phyloP scores from a whole-genome alignment of 179 eudicot genomes.

The Gypsophila paniculata region DNA sequence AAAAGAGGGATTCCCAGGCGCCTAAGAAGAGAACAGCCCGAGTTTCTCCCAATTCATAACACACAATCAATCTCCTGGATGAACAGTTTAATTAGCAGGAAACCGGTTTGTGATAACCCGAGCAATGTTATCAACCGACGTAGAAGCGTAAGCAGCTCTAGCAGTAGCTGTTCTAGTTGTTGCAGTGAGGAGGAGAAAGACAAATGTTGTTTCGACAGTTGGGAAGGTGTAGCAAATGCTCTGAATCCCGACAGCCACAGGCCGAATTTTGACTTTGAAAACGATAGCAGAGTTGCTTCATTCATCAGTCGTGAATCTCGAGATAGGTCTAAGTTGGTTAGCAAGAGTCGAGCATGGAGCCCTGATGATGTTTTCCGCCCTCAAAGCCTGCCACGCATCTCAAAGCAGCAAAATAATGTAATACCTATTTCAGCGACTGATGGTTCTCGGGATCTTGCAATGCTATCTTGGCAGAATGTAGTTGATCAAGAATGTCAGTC shows the following conservation, averaged over 20 bases:
- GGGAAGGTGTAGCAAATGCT: constrained; percentile 90
- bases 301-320: not conserved
- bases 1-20: constrained; percentile 15
- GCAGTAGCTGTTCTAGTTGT: constrained; percentile 45
- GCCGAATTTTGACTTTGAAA: constrained; percentile 9
- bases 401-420: constrained; percentile 45
- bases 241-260: constrained; percentile 26
- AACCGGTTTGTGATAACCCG: constrained; percentile 1
- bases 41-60: not conserved
- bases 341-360: constrained; percentile 54
- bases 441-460: not conserved
- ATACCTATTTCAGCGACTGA: constrained; percentile 30
- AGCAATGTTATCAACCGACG: constrained; percentile 14
- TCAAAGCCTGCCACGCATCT: constrained; percentile 56
- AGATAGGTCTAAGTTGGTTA: not conserved
- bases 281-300: constrained; percentile 12
- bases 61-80: constrained; percentile 14
- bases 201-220: constrained; percentile 60
- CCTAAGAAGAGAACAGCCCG: constrained; percentile 13
- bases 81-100: constrained; percentile 16
- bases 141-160: constrained; percentile 21
- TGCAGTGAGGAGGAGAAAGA: constrained; percentile 57
- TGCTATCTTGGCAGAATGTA: not conserved
- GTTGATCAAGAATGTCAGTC: constrained; percentile 25
- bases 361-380: constrained; percentile 73